Evolutionary conservation across 2,329 filamentous ascomycete genomes (phyloP).

Genomic region (Nemania bipapillata): DNA sequence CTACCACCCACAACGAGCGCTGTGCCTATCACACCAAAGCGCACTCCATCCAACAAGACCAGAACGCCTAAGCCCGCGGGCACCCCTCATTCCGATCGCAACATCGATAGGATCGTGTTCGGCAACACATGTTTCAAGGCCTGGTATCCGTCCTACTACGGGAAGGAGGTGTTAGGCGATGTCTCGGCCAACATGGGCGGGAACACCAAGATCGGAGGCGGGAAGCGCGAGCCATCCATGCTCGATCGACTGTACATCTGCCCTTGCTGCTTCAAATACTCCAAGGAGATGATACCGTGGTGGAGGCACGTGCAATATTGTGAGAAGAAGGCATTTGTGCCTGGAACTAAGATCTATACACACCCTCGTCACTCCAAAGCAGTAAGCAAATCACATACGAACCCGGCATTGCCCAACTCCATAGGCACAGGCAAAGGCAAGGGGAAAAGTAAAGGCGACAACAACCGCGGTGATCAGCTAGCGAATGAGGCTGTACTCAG

Average conservation of each 20-base stretch:
- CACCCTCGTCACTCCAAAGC: constrained; percentile 63
- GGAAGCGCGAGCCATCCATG: constrained; percentile 55
- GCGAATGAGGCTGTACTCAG: constrained; percentile 60
- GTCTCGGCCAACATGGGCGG: constrained; percentile 48
- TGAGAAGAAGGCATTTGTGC: constrained; percentile 61
- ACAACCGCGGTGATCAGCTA: constrained; percentile 51
- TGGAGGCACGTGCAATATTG: constrained; percentile 69
- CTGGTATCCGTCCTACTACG: constrained; percentile 93
- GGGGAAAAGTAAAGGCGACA: constrained; percentile 52
- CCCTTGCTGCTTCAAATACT: constrained; percentile 94
- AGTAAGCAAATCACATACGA: constrained; percentile 51
- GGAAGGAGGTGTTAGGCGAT: constrained; percentile 73
- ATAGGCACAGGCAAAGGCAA: constrained; percentile 49
- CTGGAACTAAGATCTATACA: constrained; percentile 79
- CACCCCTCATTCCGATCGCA: constrained; percentile 69
- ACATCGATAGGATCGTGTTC: constrained; percentile 86
- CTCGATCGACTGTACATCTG: constrained; percentile 85
- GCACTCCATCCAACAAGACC: constrained; percentile 25
- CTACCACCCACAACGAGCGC: background rate
- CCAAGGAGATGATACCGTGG: constrained; percentile 69
- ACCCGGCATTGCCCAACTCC: constrained; percentile 41
- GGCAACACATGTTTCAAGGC: constrained; percentile 85
- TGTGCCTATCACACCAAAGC: constrained; percentile 45
- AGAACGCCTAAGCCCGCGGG: constrained; percentile 45
- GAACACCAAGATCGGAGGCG: constrained; percentile 49